A percentile compares a stretch with the other conserved stretches of the same genome.
Evolutionary conservation across 1,284 basidiomycete species (phyloP).

Genomic region (Porogramme epimiltina): DNA sequence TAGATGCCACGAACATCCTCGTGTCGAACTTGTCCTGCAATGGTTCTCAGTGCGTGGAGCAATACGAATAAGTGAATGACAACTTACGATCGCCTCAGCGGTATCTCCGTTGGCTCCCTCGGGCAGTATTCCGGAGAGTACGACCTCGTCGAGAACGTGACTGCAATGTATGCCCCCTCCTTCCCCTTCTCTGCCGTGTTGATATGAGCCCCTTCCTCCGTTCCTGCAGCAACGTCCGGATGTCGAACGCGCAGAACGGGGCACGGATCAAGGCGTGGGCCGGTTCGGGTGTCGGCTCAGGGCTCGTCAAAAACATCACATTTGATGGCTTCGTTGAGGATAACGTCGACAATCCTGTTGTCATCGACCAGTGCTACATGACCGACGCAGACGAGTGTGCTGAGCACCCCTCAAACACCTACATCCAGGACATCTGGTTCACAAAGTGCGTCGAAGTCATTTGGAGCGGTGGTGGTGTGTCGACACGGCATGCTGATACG

Average conservation of each 20-base stretch:
- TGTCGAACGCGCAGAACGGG: conserved; percentile 51
- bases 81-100: conserved; percentile 28
- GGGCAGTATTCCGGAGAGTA: conserved; percentile 50
- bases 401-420: conserved; percentile 37
- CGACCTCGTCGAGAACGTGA: conserved; percentile 51
- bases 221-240: conserved; percentile 40
- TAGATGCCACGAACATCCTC: conserved; percentile 43
- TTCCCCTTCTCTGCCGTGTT: not conserved
- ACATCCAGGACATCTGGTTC: conserved; percentile 54
- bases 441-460: conserved; percentile 37
- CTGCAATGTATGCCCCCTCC: conserved; percentile 31
- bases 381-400: conserved; percentile 32
- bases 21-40: conserved; percentile 47
- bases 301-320: conserved; percentile 42
- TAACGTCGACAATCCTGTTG: conserved; percentile 47
- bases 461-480: not conserved
- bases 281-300: conserved; percentile 34
- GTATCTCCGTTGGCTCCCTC: conserved; percentile 48
- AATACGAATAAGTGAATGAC: not conserved
- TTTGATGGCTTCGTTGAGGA: conserved; percentile 39
- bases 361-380: conserved; percentile 45
- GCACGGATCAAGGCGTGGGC: conserved; percentile 53
- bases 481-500: not conserved
- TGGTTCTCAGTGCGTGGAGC: conserved; percentile 36
- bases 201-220: not conserved